Percentiles rank a stretch among this genome's conserved stretches.
phyloP scores from a whole-genome alignment of 2,329 filamentous ascomycete genomes.

The Beauveria caledonica region DNA sequence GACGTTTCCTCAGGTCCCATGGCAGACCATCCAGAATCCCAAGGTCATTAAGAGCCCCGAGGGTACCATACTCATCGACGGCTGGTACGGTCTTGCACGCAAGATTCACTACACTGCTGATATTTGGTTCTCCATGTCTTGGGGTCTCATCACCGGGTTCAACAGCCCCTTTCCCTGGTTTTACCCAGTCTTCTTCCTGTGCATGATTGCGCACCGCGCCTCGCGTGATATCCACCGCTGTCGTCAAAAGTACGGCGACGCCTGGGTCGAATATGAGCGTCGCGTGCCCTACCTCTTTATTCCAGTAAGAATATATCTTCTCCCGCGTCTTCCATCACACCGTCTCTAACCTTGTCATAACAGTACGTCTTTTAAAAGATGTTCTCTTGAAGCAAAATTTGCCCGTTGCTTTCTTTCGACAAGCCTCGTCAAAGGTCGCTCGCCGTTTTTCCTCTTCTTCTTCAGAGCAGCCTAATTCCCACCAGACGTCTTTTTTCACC shows the following conservation, averaged over 20 bases:
- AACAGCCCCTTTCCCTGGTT: conserved; percentile 82
- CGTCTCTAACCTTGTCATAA: background rate
- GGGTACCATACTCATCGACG: conserved; percentile 72
- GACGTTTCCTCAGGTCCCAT: conserved; percentile 85
- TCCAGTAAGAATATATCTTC: conserved; percentile 41
- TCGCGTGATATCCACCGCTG: conserved; percentile 70
- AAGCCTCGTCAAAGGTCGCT: background rate
- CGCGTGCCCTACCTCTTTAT: conserved; percentile 79
- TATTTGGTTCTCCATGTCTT: conserved; percentile 39
- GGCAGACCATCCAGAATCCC: conserved; percentile 47
- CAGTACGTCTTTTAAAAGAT: conserved; percentile 35
- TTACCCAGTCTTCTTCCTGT: conserved; percentile 73
- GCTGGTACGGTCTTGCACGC: conserved; percentile 72
- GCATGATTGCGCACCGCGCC: conserved; percentile 77
- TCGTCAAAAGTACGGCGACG: conserved; percentile 70
- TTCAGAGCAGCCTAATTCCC: background rate
- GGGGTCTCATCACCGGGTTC: conserved; percentile 45
- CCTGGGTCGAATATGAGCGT: conserved; percentile 73
- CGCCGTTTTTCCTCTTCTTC: background rate
- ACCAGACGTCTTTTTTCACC: background rate
- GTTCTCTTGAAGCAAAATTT: background rate
- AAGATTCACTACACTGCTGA: conserved; percentile 49
- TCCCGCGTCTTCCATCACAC: background rate
- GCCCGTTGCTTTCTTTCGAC: background rate
- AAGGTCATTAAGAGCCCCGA: conserved; percentile 55